phyloP scores from a whole-genome alignment of 2,329 filamentous ascomycete species.

The Trichoderma brevicompactum region DNA sequence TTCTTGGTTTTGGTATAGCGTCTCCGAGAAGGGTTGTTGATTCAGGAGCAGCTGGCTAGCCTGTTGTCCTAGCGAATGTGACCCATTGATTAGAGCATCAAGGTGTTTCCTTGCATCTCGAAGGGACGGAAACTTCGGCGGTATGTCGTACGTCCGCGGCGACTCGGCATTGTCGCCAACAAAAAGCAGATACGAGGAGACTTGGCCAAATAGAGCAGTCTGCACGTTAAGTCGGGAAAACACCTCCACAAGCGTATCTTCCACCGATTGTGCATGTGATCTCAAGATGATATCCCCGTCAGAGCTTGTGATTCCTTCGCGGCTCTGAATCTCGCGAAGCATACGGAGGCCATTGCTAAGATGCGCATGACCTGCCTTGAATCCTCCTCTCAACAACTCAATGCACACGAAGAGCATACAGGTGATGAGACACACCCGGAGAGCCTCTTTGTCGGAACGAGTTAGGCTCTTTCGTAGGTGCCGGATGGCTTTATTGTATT shows the following conservation, averaged over 20 bases:
- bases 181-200: constrained; percentile 33
- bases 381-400: constrained; percentile 45
- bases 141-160: constrained; percentile 30
- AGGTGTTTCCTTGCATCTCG: constrained; percentile 20
- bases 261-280: constrained; percentile 15
- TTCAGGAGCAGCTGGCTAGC: background rate
- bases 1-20: background rate
- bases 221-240: constrained; percentile 39
- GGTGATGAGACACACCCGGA: constrained; percentile 46
- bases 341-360: constrained; percentile 40
- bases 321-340: constrained; percentile 33
- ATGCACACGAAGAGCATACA: constrained; percentile 48
- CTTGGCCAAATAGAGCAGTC: constrained; percentile 37
- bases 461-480: constrained; percentile 39
- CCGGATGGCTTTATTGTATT: constrained; percentile 48
- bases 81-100: constrained; percentile 22
- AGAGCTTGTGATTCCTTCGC: constrained; percentile 7
- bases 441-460: constrained; percentile 35
- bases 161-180: constrained; percentile 15
- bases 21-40: background rate
- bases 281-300: constrained; percentile 25
- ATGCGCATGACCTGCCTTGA: constrained; percentile 37
- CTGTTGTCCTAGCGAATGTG: background rate
- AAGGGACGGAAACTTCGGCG: constrained; percentile 9
- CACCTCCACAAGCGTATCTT: constrained; percentile 34